Percentiles rank a stretch among this genome's conserved stretches.
phyloP scores from a whole-genome alignment of 306 rosid genomes.

The Aeschynomene evenia region DNA sequence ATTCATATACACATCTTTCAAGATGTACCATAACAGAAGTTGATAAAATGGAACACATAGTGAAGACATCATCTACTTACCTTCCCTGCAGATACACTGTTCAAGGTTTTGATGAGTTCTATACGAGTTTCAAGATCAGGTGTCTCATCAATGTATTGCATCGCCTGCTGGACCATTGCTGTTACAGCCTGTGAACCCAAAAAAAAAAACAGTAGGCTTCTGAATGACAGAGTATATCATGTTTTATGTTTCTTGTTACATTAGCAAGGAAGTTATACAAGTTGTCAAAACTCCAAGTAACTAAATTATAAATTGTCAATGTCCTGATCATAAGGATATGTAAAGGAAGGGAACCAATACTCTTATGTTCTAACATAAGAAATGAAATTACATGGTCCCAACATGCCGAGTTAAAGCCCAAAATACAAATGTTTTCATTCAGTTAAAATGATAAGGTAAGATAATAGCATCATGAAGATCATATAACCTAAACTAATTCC shows the following conservation, averaged over 20 bases:
- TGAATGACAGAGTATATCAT: not conserved
- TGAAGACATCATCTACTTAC: conserved; percentile 36
- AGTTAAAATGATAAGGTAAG: not conserved
- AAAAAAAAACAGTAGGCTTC: not conserved
- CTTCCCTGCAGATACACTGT: conserved; percentile 83
- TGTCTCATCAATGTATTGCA: conserved; percentile 84
- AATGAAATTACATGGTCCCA: not conserved
- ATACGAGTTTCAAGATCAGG: conserved; percentile 69
- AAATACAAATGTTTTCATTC: not conserved
- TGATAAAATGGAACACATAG: not conserved
- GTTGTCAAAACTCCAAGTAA: not conserved
- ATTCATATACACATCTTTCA: not conserved
- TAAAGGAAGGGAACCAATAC: not conserved
- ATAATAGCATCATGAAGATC: not conserved
- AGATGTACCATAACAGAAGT: not conserved
- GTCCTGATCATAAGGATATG: not conserved
- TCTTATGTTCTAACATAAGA: not conserved
- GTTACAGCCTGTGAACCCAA: conserved; percentile 64
- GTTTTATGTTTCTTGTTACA: not conserved
- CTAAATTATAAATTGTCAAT: not conserved
- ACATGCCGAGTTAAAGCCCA: not conserved
- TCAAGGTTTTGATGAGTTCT: conserved; percentile 74
- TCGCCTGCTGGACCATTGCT: conserved; percentile 91
- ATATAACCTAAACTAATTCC: not conserved
- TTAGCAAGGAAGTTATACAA: not conserved